Base-by-base conservation (phyloP, 2,329 filamentous ascomycete species). In the Clonostachys solani region DNA sequence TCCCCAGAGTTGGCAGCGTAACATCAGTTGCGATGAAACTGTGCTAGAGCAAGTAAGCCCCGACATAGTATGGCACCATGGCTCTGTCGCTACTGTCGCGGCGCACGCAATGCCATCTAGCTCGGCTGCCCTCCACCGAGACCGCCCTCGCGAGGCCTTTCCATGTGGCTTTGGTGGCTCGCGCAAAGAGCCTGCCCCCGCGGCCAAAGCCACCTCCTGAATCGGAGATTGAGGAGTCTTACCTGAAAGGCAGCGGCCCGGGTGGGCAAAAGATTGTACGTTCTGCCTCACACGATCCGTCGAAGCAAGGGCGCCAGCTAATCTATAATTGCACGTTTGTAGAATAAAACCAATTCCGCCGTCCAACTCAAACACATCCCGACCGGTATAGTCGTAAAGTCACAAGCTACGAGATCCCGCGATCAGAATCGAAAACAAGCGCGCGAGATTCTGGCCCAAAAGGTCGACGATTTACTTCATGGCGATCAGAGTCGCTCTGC, bases 311-410 rank as follows among this genome's bases (percentile, higher is more conserved):
- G 49, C 15, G 15, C 7, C 36, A 29, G 40, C 7, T n/a, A n/a
- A 43, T 29, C 23, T 29, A 6, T 29, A 29, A 8, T 29, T 29
- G 23, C 7, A 23, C 23, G 23, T 29, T 6, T 29, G 23, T 51
- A 85, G 86, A 99, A 99, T 71, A 99, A 99, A 81, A 99, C 94
- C 23, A 91, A 85, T 54, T 96, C 89, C 0, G 92, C 92, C 36
- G 92, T 96, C 3, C 94, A 99, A 64, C 76, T 99, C 35, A 94
- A 86, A 56, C 94, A 99, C 66, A 71, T 87, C 15, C 90, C 92
- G 6, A 95, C 92, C 1, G 92, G 92, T 51, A 83, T 96, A 46
- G 92, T 97, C 13, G 81, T 99, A 52, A 99, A 99, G 71, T 92
- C 83, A 47, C 94, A 99, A 68, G 90, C 86, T 17, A 97, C 94